Conservation (phyloP, 345 rosid species). For the Limnanthes douglasii region DNA sequence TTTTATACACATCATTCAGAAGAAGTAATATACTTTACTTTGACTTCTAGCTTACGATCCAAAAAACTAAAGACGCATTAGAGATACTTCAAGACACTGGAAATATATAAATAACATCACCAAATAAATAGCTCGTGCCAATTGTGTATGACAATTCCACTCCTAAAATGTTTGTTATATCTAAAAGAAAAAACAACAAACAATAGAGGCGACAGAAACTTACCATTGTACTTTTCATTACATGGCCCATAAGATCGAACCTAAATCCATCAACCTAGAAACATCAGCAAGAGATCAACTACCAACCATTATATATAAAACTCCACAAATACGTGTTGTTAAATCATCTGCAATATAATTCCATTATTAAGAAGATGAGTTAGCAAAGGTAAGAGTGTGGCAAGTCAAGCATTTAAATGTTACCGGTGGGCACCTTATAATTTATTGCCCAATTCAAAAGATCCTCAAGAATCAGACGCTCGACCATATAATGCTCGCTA, state of each 20-base stretch:
- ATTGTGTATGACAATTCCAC: too few species aligned
- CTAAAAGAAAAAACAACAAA: slow-evolving; percentile 3
- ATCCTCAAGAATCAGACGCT: slow-evolving; percentile 76
- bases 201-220: slow-evolving; percentile 9
- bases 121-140: too few species aligned
- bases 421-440: slow-evolving; percentile 52
- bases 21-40: neutral
- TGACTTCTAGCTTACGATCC: neutral
- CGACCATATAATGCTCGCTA: slow-evolving; percentile 95
- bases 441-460: slow-evolving; percentile 68
- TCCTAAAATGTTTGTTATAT: too few species aligned
- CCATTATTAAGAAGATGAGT: too few species aligned
- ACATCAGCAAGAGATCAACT: slow-evolving; percentile 9
- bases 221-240: slow-evolving; percentile 90
- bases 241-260: slow-evolving; percentile 96
- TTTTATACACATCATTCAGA: too few species aligned
- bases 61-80: neutral
- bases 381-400: too few species aligned
- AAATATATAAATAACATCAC: too few species aligned
- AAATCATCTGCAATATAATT: slow-evolving; percentile 3
- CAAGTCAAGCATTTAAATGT: too few species aligned
- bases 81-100: too few species aligned
- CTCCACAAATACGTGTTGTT: neutral
- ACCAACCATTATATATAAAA: slow-evolving; percentile 4
- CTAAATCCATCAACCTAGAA: slow-evolving; percentile 93